A percentile compares a stretch with the other conserved stretches of the same genome.
These are phyloP conservation scores for Rugosomyces carneus DNA, from an alignment of 1,284 basidiomycete species.

Conservation along the genomic window DNA sequence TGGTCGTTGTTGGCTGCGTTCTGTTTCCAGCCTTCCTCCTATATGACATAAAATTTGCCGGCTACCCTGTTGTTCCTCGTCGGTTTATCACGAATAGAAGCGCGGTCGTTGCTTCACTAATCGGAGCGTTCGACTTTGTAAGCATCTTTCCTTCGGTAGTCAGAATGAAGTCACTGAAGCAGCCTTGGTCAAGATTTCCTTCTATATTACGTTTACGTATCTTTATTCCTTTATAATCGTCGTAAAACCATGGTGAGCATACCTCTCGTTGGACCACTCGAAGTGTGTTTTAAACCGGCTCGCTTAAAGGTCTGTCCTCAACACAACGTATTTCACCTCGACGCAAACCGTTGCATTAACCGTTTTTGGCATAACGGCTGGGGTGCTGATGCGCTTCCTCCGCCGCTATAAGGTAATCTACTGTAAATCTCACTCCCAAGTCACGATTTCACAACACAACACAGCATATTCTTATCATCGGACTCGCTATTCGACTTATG, in stretches of 20 bases:
- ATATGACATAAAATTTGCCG: constrained; percentile 47
- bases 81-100: constrained; percentile 54
- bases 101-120: constrained; percentile 54
- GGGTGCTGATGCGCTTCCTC: constrained; percentile 47
- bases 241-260: constrained; percentile 48
- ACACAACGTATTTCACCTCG: constrained; percentile 50
- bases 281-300: neutral
- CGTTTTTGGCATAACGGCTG: constrained; percentile 58
- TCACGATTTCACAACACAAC: neutral
- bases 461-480: constrained; percentile 56
- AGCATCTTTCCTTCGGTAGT: constrained; percentile 16
- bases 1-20: constrained; percentile 45
- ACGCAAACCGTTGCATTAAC: constrained; percentile 59
- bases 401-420: constrained; percentile 44
- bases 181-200: constrained; percentile 42
- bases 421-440: no score
- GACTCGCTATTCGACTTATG: constrained; percentile 61
- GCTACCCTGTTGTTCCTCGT: constrained; percentile 45
- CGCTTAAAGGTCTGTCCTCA: constrained; percentile 37
- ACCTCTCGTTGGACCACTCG: neutral
- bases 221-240: constrained; percentile 57
- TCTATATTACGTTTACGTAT: constrained; percentile 55
- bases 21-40: constrained; percentile 38
- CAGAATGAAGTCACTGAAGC: neutral
- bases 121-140: constrained; percentile 70